Conservation (phyloP, 192 early-diverging fungal species). For the Phlyctochytrium planicorne region DNA sequence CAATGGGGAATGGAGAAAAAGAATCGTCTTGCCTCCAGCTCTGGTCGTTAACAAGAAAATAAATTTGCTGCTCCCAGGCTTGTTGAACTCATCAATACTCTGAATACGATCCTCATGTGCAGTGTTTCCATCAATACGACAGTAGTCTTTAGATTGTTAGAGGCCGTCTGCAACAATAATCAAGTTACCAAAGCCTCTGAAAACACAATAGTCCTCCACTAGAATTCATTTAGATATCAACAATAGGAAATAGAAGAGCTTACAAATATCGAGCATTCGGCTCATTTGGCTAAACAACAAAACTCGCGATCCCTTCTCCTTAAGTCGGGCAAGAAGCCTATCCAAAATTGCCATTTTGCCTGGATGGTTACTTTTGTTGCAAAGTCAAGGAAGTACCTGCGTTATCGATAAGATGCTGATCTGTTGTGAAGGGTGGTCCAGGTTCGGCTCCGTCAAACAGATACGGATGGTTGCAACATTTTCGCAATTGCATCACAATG, state of each 20-base stretch:
- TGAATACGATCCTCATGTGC: slow-evolving; percentile 89
- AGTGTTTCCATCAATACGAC: slow-evolving; percentile 96
- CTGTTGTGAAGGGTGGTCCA: slow-evolving; percentile 91
- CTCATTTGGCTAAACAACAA: slow-evolving; percentile 99
- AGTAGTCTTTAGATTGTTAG: slow-evolving; percentile 56
- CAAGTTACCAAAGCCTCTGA: slow-evolving; percentile 68
- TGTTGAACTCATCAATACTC: slow-evolving; percentile 93
- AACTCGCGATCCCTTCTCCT: slow-evolving; percentile 90
- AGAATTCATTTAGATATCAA: background rate
- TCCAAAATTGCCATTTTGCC: slow-evolving; percentile 95
- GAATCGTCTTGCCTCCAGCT: slow-evolving; percentile 65
- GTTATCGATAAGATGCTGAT: slow-evolving; percentile 92
- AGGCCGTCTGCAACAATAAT: slow-evolving; percentile 27
- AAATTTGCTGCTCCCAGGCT: slow-evolving; percentile 86
- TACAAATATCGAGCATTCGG: slow-evolving; percentile 88
- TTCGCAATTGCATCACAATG: slow-evolving; percentile 91
- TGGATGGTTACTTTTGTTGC: slow-evolving; percentile 7
- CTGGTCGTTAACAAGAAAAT: slow-evolving; percentile 95
- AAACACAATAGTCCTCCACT: slow-evolving; percentile 95
- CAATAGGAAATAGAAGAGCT: slow-evolving; percentile 5
- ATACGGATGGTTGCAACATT: slow-evolving; percentile 87
- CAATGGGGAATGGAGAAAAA: slow-evolving; percentile 1
- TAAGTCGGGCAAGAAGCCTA: slow-evolving; percentile 75
- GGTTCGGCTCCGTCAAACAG: slow-evolving; percentile 91
- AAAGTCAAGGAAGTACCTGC: slow-evolving; percentile 40